These are phyloP conservation scores for Apiospora phragmitis DNA, from an alignment of 2,329 filamentous ascomycete species.

Conservation along the genomic window DNA sequence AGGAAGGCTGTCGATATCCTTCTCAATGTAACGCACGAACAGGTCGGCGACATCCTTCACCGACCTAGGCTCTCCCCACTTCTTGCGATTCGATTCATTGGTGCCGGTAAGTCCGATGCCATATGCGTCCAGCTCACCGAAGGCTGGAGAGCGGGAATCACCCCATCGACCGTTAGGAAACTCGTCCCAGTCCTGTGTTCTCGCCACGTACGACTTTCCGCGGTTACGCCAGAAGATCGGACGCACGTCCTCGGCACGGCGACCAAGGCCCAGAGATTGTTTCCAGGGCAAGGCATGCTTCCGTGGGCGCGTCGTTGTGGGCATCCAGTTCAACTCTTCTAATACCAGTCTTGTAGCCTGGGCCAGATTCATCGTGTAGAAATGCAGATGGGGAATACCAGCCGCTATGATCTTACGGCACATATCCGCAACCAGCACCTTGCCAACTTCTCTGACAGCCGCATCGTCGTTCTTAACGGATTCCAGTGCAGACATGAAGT, in stretches of 20 bases:
- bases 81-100: conserved; percentile 92
- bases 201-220: conserved; percentile 91
- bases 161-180: conserved; percentile 99
- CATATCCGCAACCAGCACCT: conserved; percentile 83
- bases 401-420: conserved; percentile 81
- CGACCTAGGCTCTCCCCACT: conserved; percentile 85
- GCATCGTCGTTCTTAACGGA: conserved; percentile 96
- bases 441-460: conserved; percentile 86
- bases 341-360: conserved; percentile 93
- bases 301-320: conserved; percentile 73
- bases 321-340: conserved; percentile 82
- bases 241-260: conserved; percentile 90
- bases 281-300: conserved; percentile 96
- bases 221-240: conserved; percentile 99
- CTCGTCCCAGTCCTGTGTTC: conserved; percentile 98
- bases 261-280: conserved; percentile 85
- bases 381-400: conserved; percentile 88
- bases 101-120: conserved; percentile 91
- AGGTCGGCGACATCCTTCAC: conserved; percentile 79
- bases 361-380: conserved; percentile 99
- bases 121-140: conserved; percentile 92
- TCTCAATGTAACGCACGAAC: conserved; percentile 83
- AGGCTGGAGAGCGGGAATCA: conserved; percentile 92
- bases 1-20: conserved; percentile 78
- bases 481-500: conserved; percentile 81